A percentile compares a stretch with the other conserved stretches of the same genome.
Evolutionary conservation across 2,329 filamentous ascomycete genomes (phyloP).

Genomic region (Lasiodiplodia theobromae): DNA sequence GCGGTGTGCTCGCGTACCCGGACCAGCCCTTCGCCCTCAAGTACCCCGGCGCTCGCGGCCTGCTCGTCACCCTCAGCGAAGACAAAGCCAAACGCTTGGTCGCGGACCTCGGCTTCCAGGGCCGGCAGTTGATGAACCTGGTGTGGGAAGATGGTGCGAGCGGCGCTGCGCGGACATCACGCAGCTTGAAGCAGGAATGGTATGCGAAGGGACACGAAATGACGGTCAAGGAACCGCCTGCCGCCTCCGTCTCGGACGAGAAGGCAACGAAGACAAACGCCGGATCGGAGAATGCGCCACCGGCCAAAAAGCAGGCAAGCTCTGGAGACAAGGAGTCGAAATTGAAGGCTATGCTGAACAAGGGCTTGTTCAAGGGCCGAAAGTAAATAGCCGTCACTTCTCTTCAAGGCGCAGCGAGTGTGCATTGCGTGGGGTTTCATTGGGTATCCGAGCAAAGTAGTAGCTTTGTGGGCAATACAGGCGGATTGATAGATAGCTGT

Average conservation of each 20-base stretch:
- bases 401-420: constrained; percentile 30
- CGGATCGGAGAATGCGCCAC: constrained; percentile 14
- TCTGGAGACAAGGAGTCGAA: constrained; percentile 49
- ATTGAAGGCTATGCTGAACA: constrained; percentile 48
- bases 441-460: neutral
- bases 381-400: neutral
- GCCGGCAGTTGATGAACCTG: constrained; percentile 77
- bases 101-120: constrained; percentile 72
- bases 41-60: constrained; percentile 61
- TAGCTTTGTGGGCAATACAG: constrained; percentile 30
- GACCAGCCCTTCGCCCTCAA: constrained; percentile 75
- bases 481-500: constrained; percentile 1
- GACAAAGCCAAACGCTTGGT: constrained; percentile 68
- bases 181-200: constrained; percentile 65
- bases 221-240: constrained; percentile 63
- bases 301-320: constrained; percentile 39
- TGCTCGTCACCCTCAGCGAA: constrained; percentile 51
- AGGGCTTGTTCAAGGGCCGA: constrained; percentile 43
- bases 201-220: constrained; percentile 71
- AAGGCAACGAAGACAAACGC: constrained; percentile 5
- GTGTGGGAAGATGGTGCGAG: constrained; percentile 73
- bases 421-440: constrained; percentile 31
- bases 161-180: constrained; percentile 59
- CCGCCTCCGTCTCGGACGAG: constrained; percentile 34
- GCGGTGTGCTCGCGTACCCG: constrained; percentile 70